Base-by-base conservation (phyloP, 169 alveolate genomes). In the Cryptosporidium muris region DNA sequence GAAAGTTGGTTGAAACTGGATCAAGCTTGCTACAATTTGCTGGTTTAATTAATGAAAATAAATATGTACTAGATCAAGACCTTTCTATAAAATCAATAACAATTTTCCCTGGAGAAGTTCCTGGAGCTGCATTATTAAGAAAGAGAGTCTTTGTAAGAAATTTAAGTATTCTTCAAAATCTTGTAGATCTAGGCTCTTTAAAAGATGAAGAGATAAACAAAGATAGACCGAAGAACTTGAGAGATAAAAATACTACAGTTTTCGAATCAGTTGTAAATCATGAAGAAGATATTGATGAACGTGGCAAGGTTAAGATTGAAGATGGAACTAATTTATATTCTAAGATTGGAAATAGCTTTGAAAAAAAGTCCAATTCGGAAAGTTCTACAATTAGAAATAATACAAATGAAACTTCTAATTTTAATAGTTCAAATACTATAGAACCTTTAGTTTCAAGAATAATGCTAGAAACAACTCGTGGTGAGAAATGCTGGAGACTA, bases 91-190 rank as follows among this genome's bases (percentile, higher is more conserved):
- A 43, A 40, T 51, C 38, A 37, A 62, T 74, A 7, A 58, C 85
- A 2, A 74, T 74, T 14, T 74, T 74, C 68, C 85, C 85, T 25
- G 85, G 85, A 42, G 85, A 74, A 4, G 52, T 74, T 7, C 85
- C 85, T 34, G 85, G 85, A 12, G 85, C 85, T 34, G 85, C 85
- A 9, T 16, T 74, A 11, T 68, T 2, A 25, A 58, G 85, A 74
- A 74, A 60, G 40, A 74, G 85, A 42, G 48, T 74, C n/a, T 74
- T 58, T 47, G 43, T 66, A 60, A 74, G 6, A 42, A 25, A 25
- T 25, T 25, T 25, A 25, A 25, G 25, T 25, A 25, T 25, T 25
- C 58, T 64, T 16, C n/a, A n/a, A 34, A 45, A n/a, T 42, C 25
- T 47, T 45, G 66, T 40, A 14, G 66, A 64, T 45, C n/a, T 60